These are phyloP conservation scores for Gossypium thurberi DNA, from an alignment of 345 rosid species.

Conservation along the genomic window DNA sequence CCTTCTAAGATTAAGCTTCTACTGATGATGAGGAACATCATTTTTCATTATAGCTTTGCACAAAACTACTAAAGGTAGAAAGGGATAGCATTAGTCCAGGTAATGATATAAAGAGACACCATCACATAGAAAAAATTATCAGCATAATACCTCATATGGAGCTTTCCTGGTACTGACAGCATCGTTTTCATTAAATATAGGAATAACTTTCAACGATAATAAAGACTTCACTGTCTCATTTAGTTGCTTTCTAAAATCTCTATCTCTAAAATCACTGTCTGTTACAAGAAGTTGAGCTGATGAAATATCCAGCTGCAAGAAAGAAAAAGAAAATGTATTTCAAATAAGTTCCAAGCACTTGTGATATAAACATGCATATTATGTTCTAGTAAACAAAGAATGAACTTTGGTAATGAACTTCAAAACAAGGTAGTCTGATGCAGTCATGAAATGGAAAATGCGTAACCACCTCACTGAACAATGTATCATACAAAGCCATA, in stretches of 20 bases:
- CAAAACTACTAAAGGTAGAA: background rate
- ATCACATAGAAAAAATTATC: slow-evolving; percentile 1
- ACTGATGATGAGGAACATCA: background rate
- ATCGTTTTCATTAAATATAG: slow-evolving; percentile 96
- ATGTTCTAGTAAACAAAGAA: background rate
- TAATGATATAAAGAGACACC: background rate
- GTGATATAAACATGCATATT: background rate
- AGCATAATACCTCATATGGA: slow-evolving; percentile 75
- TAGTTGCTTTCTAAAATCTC: slow-evolving; percentile 78
- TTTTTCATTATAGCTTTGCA: background rate
- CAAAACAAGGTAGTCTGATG: background rate
- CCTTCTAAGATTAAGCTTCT: background rate
- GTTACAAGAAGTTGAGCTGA: slow-evolving; percentile 95
- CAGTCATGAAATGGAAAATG: slow-evolving; percentile 1
- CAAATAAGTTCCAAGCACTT: background rate
- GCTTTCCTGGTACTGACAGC: slow-evolving; percentile 97
- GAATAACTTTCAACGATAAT: slow-evolving; percentile 64
- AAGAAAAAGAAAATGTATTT: background rate
- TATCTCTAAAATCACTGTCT: slow-evolving; percentile 75
- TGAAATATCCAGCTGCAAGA: slow-evolving; percentile 83
- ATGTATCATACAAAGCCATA: slow-evolving; percentile 89
- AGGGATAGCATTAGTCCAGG: background rate
- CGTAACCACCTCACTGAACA: slow-evolving; percentile 64
- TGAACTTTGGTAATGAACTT: background rate
- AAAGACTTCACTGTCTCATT: slow-evolving; percentile 69